Conservation (phyloP, 768 basidiomycete species). For the Termitomyces sp. region DNA sequence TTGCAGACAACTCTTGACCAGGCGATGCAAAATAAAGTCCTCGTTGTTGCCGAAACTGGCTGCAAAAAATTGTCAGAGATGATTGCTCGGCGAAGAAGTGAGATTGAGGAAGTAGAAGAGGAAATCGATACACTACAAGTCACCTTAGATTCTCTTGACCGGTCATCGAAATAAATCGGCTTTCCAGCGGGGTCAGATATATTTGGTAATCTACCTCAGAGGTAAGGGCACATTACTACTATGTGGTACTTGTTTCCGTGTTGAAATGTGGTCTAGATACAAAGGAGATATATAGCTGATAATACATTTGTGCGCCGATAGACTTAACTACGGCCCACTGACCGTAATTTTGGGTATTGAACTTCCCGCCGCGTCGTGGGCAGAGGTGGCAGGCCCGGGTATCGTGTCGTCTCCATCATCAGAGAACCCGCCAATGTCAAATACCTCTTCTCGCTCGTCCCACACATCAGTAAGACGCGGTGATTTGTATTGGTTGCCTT, state of each 20-base stretch:
- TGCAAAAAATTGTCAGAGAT: constrained; percentile 44
- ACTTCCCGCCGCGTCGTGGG: constrained; percentile 8
- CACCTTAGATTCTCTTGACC: constrained; percentile 28
- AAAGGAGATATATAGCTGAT: constrained; percentile 11
- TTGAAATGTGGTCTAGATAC: constrained; percentile 12
- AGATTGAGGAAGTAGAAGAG: constrained; percentile 42
- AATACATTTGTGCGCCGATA: constrained; percentile 8
- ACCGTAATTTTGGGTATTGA: constrained; percentile 25
- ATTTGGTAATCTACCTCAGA: background rate
- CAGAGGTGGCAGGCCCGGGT: constrained; percentile 11
- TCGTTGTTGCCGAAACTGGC: constrained; percentile 49
- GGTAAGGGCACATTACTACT: background rate
- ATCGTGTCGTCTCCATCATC: constrained; percentile 46
- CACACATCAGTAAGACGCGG: constrained; percentile 61
- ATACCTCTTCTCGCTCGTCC: constrained; percentile 78
- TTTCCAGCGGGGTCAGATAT: background rate
- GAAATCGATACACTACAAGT: constrained; percentile 41
- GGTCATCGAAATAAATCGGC: constrained; percentile 5
- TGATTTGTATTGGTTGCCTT: constrained; percentile 28
- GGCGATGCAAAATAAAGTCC: constrained; percentile 52
- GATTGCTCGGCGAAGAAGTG: constrained; percentile 39
- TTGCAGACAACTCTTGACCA: constrained; percentile 44
- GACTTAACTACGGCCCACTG: constrained; percentile 4
- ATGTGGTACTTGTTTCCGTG: constrained; percentile 1
- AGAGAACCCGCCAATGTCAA: constrained; percentile 64